Base-by-base conservation (phyloP, 2,329 filamentous ascomycete species). In the Ophidiomyces ophidiicola region DNA sequence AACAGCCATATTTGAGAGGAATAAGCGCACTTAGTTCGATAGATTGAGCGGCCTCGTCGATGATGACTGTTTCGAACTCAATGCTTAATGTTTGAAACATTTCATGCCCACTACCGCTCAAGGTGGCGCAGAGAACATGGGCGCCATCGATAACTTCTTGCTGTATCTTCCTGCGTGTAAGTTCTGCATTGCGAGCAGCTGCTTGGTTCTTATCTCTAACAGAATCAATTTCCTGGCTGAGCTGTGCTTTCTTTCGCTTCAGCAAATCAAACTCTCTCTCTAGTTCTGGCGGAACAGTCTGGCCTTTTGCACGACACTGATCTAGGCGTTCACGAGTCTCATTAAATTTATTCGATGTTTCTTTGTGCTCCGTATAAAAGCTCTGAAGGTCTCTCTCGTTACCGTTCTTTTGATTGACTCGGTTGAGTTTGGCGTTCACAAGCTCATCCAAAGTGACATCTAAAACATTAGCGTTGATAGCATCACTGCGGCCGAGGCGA, bases 61-160 rank as follows among this genome's bases (percentile, higher is more conserved):
- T 94, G 50, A 98, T 83, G 48, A 98, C 90, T 0, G 90, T 96
- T 62, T 98, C 90, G 50, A 98, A 98, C 59, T 98, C 90, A 36
- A 98, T 85, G 51, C 83, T 87, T 41, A 98, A 65, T 50, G 80
- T 82, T 60, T 88, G 85, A 65, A 98, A 94, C 78, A 96, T 93
- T 49, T 98, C 90, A 54, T 98, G 92, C 3, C 90, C 90, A 59
- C 82, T 88, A 52, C 88, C 90, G 58, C 87, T 94, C 35, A 98
- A 76, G 0, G 90, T 98, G 29, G 88, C 83, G 60, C 90, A 98
- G 20, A 98, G 76, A 36, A 98, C 82, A 61, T 98, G 84, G 1
- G 90, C 85, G 17, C 80, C 78, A 54, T 93, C 82, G 32, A 98
- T 74, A 39, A 98, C 83, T 49, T 90, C 78, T 58, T 96, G 87